Conservation (phyloP, 2,329 filamentous ascomycete genomes). For the Colletotrichum sp. region DNA sequence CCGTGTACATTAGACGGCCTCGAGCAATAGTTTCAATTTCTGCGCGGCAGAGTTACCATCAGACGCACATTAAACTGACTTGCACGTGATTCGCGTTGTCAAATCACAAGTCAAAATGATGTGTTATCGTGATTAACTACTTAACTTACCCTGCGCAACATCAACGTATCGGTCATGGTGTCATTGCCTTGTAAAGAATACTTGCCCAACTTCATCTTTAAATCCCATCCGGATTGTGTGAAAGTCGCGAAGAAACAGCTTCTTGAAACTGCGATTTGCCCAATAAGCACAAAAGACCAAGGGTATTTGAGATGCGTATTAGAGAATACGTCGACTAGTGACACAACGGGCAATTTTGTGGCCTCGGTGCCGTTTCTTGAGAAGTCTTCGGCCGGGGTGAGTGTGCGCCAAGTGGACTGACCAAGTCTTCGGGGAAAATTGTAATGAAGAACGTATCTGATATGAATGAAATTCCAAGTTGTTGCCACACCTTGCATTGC, state of each 20-base stretch:
- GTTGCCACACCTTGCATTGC: background rate
- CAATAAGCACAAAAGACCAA: too few species aligned
- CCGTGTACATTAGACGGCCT: too few species aligned
- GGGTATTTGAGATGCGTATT: too few species aligned
- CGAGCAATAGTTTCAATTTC: too few species aligned
- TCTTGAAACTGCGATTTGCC: too few species aligned
- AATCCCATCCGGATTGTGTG: background rate
- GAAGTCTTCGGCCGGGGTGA: background rate
- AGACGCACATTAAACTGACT: background rate
- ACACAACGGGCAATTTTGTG: background rate
- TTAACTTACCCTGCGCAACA: background rate
- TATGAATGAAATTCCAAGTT: background rate
- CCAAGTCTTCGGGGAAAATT: background rate
- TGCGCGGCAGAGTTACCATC: too few species aligned
- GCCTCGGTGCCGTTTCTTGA: background rate
- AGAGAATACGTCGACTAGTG: background rate
- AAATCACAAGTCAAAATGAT: background rate
- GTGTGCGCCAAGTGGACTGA: background rate
- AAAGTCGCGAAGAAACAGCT: too few species aligned
- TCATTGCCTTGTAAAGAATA: background rate
- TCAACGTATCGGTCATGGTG: background rate
- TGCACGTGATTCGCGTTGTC: background rate
- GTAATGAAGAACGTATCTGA: background rate
- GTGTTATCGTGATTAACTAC: background rate
- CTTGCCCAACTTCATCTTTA: background rate